Percentiles rank a stretch among this genome's conserved stretches.
Evolutionary conservation across 202 grass and related monocot species (phyloP).

Genomic region (Panicum virgatum): DNA sequence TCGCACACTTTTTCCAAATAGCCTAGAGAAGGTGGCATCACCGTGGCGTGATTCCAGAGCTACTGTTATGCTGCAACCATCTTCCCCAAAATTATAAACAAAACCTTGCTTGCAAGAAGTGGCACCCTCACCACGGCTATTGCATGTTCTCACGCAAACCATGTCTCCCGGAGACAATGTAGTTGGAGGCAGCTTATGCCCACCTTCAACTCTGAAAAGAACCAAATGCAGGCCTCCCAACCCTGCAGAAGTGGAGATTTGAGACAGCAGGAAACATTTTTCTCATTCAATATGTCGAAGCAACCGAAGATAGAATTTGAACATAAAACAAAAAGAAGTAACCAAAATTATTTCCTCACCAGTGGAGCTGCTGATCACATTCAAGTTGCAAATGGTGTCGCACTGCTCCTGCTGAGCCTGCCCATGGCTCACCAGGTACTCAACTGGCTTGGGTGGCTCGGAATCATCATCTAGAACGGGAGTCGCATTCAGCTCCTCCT

Average conservation of each 20-base stretch:
- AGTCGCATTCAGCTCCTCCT: slow-evolving; percentile 84
- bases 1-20: slow-evolving; percentile 69
- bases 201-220: slow-evolving; percentile 69
- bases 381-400: slow-evolving; percentile 95
- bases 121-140: slow-evolving; percentile 60
- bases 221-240: slow-evolving; percentile 74
- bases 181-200: slow-evolving; percentile 67
- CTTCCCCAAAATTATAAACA: slow-evolving; percentile 73
- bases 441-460: slow-evolving; percentile 58
- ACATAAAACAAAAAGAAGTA: slow-evolving; percentile 27
- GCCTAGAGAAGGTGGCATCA: slow-evolving; percentile 78
- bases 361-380: slow-evolving; percentile 80
- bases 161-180: slow-evolving; percentile 79
- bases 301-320: not conserved
- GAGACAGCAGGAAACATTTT: not conserved
- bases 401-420: slow-evolving; percentile 89
- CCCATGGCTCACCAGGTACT: slow-evolving; percentile 91
- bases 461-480: slow-evolving; percentile 55
- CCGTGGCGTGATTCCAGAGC: slow-evolving; percentile 66
- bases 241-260: slow-evolving; percentile 47
- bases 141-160: slow-evolving; percentile 82
- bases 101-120: slow-evolving; percentile 77
- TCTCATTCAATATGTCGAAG: slow-evolving; percentile 17
- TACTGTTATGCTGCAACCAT: slow-evolving; percentile 78
- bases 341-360: slow-evolving; percentile 50